A percentile compares a stretch with the other conserved stretches of the same genome.
These are phyloP conservation scores for Kalmanozyma brasiliensis DNA, from an alignment of 1,284 basidiomycete species.

Conservation along the genomic window DNA sequence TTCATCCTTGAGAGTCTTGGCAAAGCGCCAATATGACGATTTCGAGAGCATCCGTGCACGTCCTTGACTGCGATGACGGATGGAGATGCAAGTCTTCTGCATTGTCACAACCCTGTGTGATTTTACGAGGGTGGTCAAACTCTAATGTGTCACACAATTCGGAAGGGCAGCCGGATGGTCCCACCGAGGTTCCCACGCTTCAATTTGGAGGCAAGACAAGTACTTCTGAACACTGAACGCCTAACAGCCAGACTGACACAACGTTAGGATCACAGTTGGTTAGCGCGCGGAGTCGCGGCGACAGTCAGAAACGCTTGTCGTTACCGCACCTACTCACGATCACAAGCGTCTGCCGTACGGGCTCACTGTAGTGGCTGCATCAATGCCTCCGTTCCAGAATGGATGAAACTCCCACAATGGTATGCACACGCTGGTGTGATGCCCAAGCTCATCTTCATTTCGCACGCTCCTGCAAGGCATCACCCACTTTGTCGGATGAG, in stretches of 20 bases:
- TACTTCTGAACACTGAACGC: neutral
- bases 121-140: neutral
- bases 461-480: neutral
- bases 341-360: neutral
- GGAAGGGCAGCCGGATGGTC: slow-evolving; percentile 9
- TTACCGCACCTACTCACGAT: slow-evolving; percentile 8
- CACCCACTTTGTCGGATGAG: neutral
- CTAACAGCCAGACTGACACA: no score
- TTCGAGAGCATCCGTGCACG: no score
- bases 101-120: slow-evolving; percentile 12
- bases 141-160: neutral
- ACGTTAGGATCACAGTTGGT: no score
- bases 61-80: no score
- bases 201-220: neutral
- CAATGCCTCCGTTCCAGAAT: neutral
- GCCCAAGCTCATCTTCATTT: slow-evolving; percentile 7
- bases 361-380: no score
- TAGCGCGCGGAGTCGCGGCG: no score
- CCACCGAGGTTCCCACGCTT: slow-evolving; percentile 12
- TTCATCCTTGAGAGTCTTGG: no score
- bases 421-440: neutral
- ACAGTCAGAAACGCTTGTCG: neutral
- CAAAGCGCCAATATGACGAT: no score
- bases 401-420: neutral
- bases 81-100: no score